Percentiles rank a stretch among this genome's conserved stretches.
Conservation (phyloP, 2,329 filamentous ascomycete genomes). For the Aspergillus aculeatus region DNA sequence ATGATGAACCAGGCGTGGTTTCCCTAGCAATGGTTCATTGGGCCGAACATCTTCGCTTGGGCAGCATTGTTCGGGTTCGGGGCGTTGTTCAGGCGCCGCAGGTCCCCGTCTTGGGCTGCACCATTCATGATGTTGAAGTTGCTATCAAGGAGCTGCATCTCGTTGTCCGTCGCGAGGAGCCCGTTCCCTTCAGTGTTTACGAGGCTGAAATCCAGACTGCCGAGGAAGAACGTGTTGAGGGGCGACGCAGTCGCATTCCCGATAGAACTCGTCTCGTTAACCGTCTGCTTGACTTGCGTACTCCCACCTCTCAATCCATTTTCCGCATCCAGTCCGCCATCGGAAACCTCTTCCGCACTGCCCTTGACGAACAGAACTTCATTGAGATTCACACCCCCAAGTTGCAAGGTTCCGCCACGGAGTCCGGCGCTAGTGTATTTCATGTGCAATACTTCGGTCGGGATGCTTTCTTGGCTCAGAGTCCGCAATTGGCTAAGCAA, state of each 20-base stretch:
- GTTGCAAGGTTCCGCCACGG: conserved; percentile 82
- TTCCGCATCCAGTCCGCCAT: conserved; percentile 84
- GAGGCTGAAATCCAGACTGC: conserved; percentile 64
- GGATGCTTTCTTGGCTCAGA: conserved; percentile 84
- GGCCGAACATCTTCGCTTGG: conserved; percentile 77
- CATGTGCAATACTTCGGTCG: conserved; percentile 88
- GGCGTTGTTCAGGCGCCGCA: conserved; percentile 72
- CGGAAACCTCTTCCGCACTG: conserved; percentile 73
- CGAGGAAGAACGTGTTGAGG: conserved; percentile 57
- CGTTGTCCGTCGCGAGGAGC: conserved; percentile 59
- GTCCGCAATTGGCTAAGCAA: conserved; percentile 88
- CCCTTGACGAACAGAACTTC: conserved; percentile 73
- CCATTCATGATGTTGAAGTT: conserved; percentile 74
- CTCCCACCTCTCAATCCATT: conserved; percentile 81
- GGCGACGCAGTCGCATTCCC: conserved; percentile 61
- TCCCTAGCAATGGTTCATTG: conserved; percentile 79
- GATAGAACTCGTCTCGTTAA: conserved; percentile 74
- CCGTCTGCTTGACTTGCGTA: conserved; percentile 79
- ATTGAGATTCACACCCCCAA: conserved; percentile 95
- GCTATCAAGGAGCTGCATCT: conserved; percentile 66
- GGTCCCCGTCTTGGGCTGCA: conserved; percentile 71
- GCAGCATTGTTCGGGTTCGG: conserved; percentile 74
- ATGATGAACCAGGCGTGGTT: conserved; percentile 58
- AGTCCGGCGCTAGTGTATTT: conserved; percentile 89
- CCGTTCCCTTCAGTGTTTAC: conserved; percentile 67